Evolutionary conservation across 2,329 filamentous ascomycete species (phyloP).

Genomic region (Exophiala oligosperma): DNA sequence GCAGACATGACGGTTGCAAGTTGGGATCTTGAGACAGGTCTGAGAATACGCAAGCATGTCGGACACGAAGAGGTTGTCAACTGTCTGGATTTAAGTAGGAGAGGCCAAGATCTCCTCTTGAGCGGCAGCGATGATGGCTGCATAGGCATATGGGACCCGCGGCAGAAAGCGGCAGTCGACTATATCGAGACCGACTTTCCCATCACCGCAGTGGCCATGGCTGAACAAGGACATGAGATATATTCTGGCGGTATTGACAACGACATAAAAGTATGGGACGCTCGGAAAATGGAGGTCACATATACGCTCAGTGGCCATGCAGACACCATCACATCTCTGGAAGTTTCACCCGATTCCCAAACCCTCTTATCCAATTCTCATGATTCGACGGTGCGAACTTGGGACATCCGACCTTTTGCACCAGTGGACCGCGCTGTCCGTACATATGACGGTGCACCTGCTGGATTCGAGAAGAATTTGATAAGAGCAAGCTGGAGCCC

Average conservation of each 20-base stretch:
- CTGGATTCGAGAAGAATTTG: constrained; percentile 87
- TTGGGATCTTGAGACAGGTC: constrained; percentile 92
- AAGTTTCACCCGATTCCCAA: constrained; percentile 91
- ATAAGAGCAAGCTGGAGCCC: constrained; percentile 87
- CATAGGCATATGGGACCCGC: constrained; percentile 93
- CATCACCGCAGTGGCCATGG: constrained; percentile 85
- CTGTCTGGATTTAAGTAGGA: constrained; percentile 79
- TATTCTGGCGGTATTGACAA: constrained; percentile 96
- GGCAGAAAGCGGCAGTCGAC: constrained; percentile 83
- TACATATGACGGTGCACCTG: constrained; percentile 88
- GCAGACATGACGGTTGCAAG: constrained; percentile 91
- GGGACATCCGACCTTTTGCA: constrained; percentile 95
- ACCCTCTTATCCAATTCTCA: constrained; percentile 88
- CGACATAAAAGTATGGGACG: constrained; percentile 94
- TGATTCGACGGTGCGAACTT: constrained; percentile 90
- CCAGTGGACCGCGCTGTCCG: constrained; percentile 80
- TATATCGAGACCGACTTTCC: constrained; percentile 91
- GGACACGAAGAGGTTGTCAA: constrained; percentile 98
- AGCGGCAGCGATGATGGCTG: constrained; percentile 92
- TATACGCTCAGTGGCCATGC: constrained; percentile 88
- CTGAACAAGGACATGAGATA: constrained; percentile 91
- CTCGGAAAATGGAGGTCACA: constrained; percentile 84
- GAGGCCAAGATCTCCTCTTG: constrained; percentile 86
- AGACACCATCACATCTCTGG: constrained; percentile 86
- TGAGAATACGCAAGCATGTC: constrained; percentile 84